Percentiles rank a stretch among this genome's conserved stretches.
phyloP scores from a whole-genome alignment of 2,329 filamentous ascomycete genomes.

The Hymenoscyphus scutula region DNA sequence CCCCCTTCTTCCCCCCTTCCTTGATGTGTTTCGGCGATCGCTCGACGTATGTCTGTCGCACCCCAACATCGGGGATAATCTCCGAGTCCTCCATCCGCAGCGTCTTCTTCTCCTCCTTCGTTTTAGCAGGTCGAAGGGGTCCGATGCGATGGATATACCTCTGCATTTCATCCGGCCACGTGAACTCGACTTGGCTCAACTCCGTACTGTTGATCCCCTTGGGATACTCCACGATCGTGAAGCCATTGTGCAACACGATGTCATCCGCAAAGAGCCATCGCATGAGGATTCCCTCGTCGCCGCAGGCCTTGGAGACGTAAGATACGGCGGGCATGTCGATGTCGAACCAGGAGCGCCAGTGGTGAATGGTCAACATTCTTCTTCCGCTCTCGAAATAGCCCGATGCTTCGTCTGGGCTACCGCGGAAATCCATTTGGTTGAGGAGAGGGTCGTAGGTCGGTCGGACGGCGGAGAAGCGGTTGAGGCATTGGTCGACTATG shows the following conservation, averaged over 20 bases:
- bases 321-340: conserved; percentile 22
- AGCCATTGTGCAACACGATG: conserved; percentile 45
- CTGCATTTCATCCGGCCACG: conserved; percentile 42
- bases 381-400: conserved; percentile 31
- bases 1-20: neutral
- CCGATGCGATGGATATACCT: conserved; percentile 47
- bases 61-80: conserved; percentile 20
- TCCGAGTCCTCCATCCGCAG: conserved; percentile 20
- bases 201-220: conserved; percentile 19
- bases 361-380: conserved; percentile 28
- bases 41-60: conserved; percentile 28
- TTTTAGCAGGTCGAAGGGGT: conserved; percentile 49
- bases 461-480: conserved; percentile 18
- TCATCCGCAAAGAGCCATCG: conserved; percentile 43
- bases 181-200: conserved; percentile 40
- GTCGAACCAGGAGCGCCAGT: conserved; percentile 30
- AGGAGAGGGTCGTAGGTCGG: conserved; percentile 27
- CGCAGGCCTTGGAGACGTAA: conserved; percentile 24
- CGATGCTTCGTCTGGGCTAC: conserved; percentile 16
- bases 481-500: conserved; percentile 28
- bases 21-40: conserved; percentile 5
- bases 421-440: conserved; percentile 33
- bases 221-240: conserved; percentile 31
- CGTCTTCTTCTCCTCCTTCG: conserved; percentile 48
- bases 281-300: conserved; percentile 39